Conservation (phyloP, 2,329 filamentous ascomycete species). For the Monosporascus sp. region DNA sequence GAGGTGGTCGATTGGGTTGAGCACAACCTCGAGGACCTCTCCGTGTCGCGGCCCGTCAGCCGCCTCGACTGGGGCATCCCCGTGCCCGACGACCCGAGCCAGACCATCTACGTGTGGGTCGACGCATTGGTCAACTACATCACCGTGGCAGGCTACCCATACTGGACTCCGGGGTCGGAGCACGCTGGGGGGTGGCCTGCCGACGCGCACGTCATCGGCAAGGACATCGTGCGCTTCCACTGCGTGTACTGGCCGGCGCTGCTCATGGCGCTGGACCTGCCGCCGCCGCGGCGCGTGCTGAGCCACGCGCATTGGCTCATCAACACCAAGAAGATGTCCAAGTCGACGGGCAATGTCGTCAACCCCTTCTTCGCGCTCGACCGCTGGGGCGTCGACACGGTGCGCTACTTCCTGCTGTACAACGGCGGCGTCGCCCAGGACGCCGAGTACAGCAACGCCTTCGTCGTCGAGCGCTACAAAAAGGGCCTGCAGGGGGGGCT, state of each 20-base stretch:
- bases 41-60: slow-evolving; percentile 74
- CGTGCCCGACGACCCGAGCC: slow-evolving; percentile 75
- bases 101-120: slow-evolving; percentile 98
- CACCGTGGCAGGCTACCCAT: slow-evolving; percentile 79
- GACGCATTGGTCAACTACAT: slow-evolving; percentile 94
- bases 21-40: slow-evolving; percentile 77
- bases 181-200: slow-evolving; percentile 73
- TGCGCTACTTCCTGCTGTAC: slow-evolving; percentile 84
- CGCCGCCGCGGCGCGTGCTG: slow-evolving; percentile 71
- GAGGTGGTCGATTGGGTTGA: slow-evolving; percentile 73
- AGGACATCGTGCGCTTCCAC: slow-evolving; percentile 95
- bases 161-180: slow-evolving; percentile 61
- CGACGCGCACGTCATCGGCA: slow-evolving; percentile 87
- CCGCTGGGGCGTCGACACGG: slow-evolving; percentile 77
- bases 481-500: slow-evolving; percentile 71
- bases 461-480: slow-evolving; percentile 71
- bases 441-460: slow-evolving; percentile 75
- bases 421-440: slow-evolving; percentile 75
- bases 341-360: slow-evolving; percentile 90
- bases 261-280: slow-evolving; percentile 79
- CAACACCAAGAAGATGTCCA: slow-evolving; percentile 90
- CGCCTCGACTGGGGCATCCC: slow-evolving; percentile 82
- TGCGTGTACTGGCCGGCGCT: slow-evolving; percentile 98
- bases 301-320: slow-evolving; percentile 96
- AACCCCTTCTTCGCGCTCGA: slow-evolving; percentile 90